Evolutionary conservation across 768 basidiomycete species (phyloP).

Genomic region (Floccularia luteovirens): DNA sequence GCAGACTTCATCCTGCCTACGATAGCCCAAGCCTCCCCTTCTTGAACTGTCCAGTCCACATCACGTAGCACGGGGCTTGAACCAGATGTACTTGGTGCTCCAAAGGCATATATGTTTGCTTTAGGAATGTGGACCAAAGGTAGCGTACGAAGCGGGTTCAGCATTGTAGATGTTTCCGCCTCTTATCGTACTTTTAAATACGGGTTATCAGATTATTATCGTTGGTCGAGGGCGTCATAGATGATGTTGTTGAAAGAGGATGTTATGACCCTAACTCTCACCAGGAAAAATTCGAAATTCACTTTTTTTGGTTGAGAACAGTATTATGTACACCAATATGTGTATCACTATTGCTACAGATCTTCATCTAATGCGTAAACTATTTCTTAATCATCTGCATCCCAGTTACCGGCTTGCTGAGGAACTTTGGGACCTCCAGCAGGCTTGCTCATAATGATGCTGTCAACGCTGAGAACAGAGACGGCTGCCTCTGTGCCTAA

Average conservation of each 20-base stretch:
- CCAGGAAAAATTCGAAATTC: too few species aligned
- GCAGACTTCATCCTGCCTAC: constrained; percentile 54
- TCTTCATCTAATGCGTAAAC: too few species aligned
- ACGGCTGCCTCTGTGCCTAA: constrained; percentile 91
- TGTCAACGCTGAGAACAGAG: constrained; percentile 90
- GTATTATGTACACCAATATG: too few species aligned
- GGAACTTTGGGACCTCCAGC: constrained; percentile 84
- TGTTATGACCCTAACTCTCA: too few species aligned
- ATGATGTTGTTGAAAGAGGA: too few species aligned
- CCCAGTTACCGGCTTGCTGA: constrained; percentile 85
- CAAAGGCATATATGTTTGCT: constrained; percentile 52
- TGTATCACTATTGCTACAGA: too few species aligned
- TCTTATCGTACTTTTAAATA: too few species aligned
- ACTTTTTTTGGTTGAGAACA: too few species aligned
- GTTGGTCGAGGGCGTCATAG: too few species aligned
- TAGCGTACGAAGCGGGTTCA: too few species aligned
- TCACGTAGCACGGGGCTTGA: constrained; percentile 41
- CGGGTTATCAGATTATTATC: too few species aligned
- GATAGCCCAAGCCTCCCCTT: constrained; percentile 70
- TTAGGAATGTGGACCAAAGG: constrained; percentile 40
- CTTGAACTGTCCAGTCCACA: constrained; percentile 50
- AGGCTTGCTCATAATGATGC: constrained; percentile 96
- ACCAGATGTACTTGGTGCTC: constrained; percentile 40
- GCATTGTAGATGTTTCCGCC: too few species aligned
- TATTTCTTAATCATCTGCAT: constrained; percentile 64